Conservation (phyloP, 2,329 filamentous ascomycete species). For the Nemania sp. region DNA sequence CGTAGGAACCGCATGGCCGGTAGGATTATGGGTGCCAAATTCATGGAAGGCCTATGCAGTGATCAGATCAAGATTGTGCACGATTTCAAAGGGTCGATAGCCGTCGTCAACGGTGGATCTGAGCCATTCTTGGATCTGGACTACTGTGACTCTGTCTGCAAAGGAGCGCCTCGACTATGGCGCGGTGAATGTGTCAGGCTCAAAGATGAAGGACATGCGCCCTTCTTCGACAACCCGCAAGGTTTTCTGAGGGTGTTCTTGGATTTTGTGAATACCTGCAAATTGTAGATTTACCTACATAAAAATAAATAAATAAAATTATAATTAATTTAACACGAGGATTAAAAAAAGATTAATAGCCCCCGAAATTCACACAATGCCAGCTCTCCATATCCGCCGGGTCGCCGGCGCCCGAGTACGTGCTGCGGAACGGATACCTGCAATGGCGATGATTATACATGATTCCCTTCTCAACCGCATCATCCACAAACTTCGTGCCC, state of each 20-base stretch:
- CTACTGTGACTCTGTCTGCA: constrained; percentile 1
- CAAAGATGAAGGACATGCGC: not conserved
- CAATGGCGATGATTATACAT: constrained; percentile 42
- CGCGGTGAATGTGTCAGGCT: not conserved
- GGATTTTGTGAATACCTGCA: not conserved
- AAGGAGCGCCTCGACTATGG: constrained; percentile 1
- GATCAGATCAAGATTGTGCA: constrained; percentile 1
- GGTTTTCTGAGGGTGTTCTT: constrained; percentile 2
- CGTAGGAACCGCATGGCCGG: not conserved
- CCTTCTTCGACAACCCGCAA: not conserved
- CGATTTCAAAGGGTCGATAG: constrained; percentile 1
- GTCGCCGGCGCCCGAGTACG: constrained; percentile 37
- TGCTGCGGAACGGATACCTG: constrained; percentile 41
- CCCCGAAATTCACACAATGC: constrained; percentile 31
- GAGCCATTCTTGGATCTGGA: not conserved
- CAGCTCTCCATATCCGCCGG: constrained; percentile 36
- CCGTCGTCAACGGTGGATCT: not conserved
- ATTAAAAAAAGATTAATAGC: no score
- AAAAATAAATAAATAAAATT: no score
- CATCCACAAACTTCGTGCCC: constrained; percentile 42
- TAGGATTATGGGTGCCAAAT: not conserved
- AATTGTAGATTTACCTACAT: not conserved
- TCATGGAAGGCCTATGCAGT: constrained; percentile 1
- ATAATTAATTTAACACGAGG: no score
- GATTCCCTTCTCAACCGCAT: constrained; percentile 30